Percentiles rank a stretch among this genome's conserved stretches.
Evolutionary conservation across 23 red algal genomes (phyloP).

Genomic region (Gracilaria caudata): DNA sequence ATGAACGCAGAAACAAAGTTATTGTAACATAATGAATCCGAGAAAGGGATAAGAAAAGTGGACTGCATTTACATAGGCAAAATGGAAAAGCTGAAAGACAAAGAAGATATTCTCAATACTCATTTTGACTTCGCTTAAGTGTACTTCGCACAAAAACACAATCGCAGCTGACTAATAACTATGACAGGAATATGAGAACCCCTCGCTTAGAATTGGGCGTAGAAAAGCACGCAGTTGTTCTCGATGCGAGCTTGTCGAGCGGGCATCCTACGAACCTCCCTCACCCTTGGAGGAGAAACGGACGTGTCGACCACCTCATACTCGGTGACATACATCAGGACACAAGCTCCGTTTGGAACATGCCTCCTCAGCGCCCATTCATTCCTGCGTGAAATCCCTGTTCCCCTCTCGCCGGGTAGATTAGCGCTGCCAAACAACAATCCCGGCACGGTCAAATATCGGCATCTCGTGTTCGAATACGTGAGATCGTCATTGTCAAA

Average conservation of each 20-base stretch:
- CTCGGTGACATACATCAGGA: constrained; percentile 25
- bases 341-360: constrained; percentile 22
- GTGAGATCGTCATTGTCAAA: not conserved
- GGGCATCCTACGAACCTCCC: not conserved
- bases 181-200: too few species aligned
- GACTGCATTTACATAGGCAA: too few species aligned
- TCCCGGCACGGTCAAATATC: constrained; percentile 9
- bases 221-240: constrained; percentile 23
- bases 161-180: too few species aligned
- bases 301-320: constrained; percentile 33
- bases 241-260: constrained; percentile 13
- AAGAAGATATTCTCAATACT: too few species aligned
- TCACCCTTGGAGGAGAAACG: constrained; percentile 2
- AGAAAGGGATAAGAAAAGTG: too few species aligned
- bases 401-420: not conserved
- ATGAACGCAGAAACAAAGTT: too few species aligned
- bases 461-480: not conserved
- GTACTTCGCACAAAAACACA: too few species aligned
- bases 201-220: constrained; percentile 16
- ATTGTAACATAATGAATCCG: too few species aligned
- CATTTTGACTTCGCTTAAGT: too few species aligned
- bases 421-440: not conserved
- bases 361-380: not conserved
- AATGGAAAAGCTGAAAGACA: too few species aligned
- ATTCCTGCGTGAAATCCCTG: not conserved